Conservation (phyloP, 768 basidiomycete species). For the Termitomyces titanicus region DNA sequence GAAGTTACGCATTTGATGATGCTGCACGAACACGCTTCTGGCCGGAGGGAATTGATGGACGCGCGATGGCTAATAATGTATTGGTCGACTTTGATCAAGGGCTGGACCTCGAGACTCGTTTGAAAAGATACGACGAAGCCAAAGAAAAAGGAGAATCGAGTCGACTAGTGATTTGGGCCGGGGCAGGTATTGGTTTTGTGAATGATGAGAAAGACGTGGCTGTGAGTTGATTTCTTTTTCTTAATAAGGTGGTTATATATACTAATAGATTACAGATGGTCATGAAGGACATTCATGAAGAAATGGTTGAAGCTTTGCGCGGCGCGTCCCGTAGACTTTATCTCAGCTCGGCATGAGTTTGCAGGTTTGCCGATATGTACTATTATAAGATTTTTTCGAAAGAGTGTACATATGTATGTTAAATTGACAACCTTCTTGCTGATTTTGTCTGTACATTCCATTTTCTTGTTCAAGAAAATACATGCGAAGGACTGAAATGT, state of each 20-base stretch:
- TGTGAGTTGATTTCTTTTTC: conserved; percentile 18
- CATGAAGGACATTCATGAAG: background rate
- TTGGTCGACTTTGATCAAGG: conserved; percentile 28
- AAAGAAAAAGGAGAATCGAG: conserved; percentile 24
- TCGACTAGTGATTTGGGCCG: conserved; percentile 39
- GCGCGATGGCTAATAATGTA: conserved; percentile 39
- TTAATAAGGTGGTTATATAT: background rate
- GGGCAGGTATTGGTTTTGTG: conserved; percentile 36
- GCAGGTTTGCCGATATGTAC: no score
- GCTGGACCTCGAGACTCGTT: conserved; percentile 25
- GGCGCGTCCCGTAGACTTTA: no score
- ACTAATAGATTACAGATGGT: background rate
- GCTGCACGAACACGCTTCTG: conserved; percentile 36
- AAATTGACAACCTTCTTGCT: no score
- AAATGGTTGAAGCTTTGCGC: background rate
- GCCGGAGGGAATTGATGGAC: conserved; percentile 40
- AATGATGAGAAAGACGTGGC: conserved; percentile 27
- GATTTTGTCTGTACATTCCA: no score
- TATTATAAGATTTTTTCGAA: no score
- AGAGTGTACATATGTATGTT: no score
- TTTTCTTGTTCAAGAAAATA: no score
- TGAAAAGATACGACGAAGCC: conserved; percentile 25
- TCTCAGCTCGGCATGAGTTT: no score
- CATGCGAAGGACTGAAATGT: no score
- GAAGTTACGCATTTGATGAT: conserved; percentile 42